Evolutionary conservation across 306 rosid genomes (phyloP).

Genomic region (Erythrophleum fordii): DNA sequence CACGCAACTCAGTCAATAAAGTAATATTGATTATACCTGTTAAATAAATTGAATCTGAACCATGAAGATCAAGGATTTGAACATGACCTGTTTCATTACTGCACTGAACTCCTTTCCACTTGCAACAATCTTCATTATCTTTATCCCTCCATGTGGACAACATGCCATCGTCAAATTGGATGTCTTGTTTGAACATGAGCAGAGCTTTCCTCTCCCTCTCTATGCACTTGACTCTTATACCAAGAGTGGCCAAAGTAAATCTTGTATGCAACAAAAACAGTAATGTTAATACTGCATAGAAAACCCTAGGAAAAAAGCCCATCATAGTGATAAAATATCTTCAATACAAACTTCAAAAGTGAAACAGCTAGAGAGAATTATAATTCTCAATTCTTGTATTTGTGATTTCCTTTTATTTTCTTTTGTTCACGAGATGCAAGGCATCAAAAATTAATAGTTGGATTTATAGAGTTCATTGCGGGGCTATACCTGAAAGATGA

Average conservation of each 20-base stretch:
- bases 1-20: neutral
- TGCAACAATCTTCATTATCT: conserved; percentile 6
- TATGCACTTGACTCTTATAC: neutral
- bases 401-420: neutral
- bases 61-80: conserved; percentile 1
- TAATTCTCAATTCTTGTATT: neutral
- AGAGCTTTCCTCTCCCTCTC: conserved; percentile 26
- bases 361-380: neutral
- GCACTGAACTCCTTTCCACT: conserved; percentile 26
- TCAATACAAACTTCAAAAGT: neutral
- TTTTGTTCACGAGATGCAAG: neutral
- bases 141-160: conserved; percentile 24
- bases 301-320: neutral
- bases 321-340: neutral
- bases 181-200: conserved; percentile 11
- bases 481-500: neutral
- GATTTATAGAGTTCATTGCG: neutral
- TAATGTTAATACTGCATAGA: neutral
- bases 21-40: neutral
- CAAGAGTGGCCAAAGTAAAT: neutral
- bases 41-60: neutral
- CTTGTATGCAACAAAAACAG: neutral
- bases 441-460: neutral
- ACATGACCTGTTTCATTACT: conserved; percentile 24
- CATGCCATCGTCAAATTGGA: neutral